A percentile compares a stretch with the other conserved stretches of the same genome.
phyloP scores from a whole-genome alignment of 805 yeast genomes.

The Cyberlindnera mississippiensis region DNA sequence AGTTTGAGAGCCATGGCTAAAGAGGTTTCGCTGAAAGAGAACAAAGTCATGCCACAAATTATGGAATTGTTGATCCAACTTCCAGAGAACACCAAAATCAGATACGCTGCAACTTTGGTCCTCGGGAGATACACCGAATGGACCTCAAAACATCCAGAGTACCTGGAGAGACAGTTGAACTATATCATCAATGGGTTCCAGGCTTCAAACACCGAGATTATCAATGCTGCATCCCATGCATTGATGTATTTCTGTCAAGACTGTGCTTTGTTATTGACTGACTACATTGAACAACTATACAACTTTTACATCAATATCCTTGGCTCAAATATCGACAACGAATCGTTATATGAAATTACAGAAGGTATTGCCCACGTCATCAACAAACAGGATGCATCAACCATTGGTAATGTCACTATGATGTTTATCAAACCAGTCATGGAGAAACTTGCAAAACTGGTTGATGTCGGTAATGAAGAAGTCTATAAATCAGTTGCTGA shows the following conservation, averaged over 20 bases:
- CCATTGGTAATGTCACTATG: slow-evolving; percentile 48
- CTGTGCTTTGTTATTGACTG: slow-evolving; percentile 63
- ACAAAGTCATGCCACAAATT: slow-evolving; percentile 66
- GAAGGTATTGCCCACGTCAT: slow-evolving; percentile 89
- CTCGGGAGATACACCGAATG: slow-evolving; percentile 96
- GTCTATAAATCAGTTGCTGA: slow-evolving; percentile 56
- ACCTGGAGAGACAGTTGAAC: slow-evolving; percentile 73
- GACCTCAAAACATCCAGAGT: slow-evolving; percentile 84
- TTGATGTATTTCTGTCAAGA: slow-evolving; percentile 93
- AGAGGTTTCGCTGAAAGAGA: slow-evolving; percentile 69
- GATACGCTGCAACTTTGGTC: slow-evolving; percentile 91
- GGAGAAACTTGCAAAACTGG: slow-evolving; percentile 36
- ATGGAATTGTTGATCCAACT: slow-evolving; percentile 63
- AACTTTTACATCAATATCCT: slow-evolving; percentile 59
- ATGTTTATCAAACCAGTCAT: slow-evolving; percentile 68
- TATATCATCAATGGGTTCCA: slow-evolving; percentile 78
- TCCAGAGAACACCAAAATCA: slow-evolving; percentile 81
- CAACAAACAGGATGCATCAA: slow-evolving; percentile 51
- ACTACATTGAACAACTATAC: slow-evolving; percentile 70
- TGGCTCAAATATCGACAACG: slow-evolving; percentile 51
- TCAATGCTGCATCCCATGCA: slow-evolving; percentile 89
- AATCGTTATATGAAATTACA: slow-evolving; percentile 71
- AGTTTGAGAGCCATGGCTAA: slow-evolving; percentile 92
- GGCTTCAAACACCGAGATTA: slow-evolving; percentile 38
- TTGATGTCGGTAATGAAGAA: slow-evolving; percentile 30